phyloP scores from a whole-genome alignment of 2,329 filamentous ascomycete species.

The Claviceps sorghi region DNA sequence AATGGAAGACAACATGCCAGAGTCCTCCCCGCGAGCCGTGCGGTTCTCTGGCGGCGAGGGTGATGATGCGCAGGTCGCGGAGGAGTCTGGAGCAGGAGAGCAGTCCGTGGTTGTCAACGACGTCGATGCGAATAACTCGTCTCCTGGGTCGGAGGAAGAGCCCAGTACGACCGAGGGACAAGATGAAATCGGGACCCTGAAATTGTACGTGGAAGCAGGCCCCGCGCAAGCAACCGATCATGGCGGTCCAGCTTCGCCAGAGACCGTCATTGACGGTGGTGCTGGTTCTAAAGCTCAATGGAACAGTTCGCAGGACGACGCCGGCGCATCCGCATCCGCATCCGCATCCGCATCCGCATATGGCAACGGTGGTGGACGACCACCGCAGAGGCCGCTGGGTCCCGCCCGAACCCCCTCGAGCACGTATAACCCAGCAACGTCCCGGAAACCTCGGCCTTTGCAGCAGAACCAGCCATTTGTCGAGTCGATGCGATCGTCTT shows the following conservation, averaged over 20 bases:
- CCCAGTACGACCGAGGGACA: conserved; percentile 32
- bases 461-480: conserved; percentile 22
- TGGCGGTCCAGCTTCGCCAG: conserved; percentile 27
- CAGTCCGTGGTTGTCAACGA: conserved; percentile 15
- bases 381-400: conserved; percentile 51
- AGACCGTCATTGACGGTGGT: conserved; percentile 26
- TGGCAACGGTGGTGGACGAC: conserved; percentile 25
- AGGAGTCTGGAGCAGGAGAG: conserved; percentile 27
- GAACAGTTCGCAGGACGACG: conserved; percentile 15
- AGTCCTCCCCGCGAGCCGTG: conserved; percentile 40
- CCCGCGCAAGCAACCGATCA: conserved; percentile 25
- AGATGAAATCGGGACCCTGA: conserved; percentile 31
- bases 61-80: conserved; percentile 27
- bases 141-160: conserved; percentile 21
- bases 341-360: too few species aligned
- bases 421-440: conserved; percentile 60
- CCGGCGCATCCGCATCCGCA: conserved; percentile 12
- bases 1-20: conserved; percentile 19
- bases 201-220: conserved; percentile 27
- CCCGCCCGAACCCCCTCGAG: conserved; percentile 62
- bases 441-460: conserved; percentile 31
- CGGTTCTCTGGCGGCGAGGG: conserved; percentile 39
- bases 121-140: conserved; percentile 13
- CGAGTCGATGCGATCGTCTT: conserved; percentile 32
- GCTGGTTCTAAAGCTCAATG: conserved; percentile 25